Conservation (phyloP, 805 yeast species). For the Ogataea allantospora region DNA sequence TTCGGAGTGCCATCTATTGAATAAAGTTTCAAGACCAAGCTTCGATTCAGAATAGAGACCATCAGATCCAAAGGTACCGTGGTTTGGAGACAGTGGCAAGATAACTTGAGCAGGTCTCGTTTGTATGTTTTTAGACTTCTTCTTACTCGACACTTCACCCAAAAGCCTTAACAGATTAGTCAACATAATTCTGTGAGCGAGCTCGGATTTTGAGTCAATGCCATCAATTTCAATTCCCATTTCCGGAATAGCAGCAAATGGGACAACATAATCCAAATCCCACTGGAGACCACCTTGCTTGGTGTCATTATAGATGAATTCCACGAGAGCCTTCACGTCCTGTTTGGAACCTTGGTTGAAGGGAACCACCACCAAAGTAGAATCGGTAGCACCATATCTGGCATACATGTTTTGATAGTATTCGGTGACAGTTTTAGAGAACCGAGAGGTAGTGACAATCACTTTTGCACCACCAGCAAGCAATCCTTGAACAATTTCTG, state of each 20-base stretch:
- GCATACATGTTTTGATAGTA: conserved; percentile 93
- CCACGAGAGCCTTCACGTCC: conserved; percentile 83
- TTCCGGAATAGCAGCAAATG: conserved; percentile 99
- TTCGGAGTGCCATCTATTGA: conserved; percentile 99
- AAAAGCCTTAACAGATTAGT: conserved; percentile 90
- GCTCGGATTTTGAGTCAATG: conserved; percentile 92
- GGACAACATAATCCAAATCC: conserved; percentile 95
- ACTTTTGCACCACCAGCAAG: conserved; percentile 98
- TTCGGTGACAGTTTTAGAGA: conserved; percentile 91
- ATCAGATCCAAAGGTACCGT: conserved; percentile 97
- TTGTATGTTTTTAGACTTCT: conserved; percentile 70
- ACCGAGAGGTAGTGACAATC: conserved; percentile 93
- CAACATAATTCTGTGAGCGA: conserved; percentile 98
- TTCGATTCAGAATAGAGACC: conserved; percentile 98
- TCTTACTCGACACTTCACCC: conserved; percentile 86
- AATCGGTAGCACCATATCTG: conserved; percentile 88
- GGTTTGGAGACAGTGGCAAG: conserved; percentile 96
- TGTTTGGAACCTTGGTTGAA: conserved; percentile 97
- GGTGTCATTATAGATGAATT: conserved; percentile 78
- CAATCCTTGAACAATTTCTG: conserved; percentile 91
- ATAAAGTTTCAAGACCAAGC: conserved; percentile 89
- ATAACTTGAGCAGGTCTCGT: conserved; percentile 98
- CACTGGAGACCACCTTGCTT: conserved; percentile 93
- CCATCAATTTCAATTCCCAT: conserved; percentile 93
- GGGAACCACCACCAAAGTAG: conserved; percentile 93